Base-by-base conservation (phyloP, 2,329 filamentous ascomycete species). In the Ascochyta koolunga region DNA sequence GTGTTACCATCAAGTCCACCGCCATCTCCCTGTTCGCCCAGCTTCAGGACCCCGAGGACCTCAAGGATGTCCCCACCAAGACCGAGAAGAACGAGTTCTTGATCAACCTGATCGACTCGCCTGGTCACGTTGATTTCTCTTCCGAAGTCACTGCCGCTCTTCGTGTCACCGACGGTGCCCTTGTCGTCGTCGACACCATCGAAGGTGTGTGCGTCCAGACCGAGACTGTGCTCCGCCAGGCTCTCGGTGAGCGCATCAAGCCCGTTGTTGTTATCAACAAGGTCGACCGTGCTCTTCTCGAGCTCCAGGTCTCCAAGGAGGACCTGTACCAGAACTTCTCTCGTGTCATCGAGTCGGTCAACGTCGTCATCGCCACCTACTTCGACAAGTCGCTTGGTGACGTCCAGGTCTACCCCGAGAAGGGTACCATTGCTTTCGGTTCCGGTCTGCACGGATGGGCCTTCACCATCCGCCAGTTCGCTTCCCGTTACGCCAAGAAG, bases 141-240 rank as follows among this genome's bases (percentile, higher is more conserved):
- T 99, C 95, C 67, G 95, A 99, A 80, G 95, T 99, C 78, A 99
- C 95, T 77, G 95, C 95, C 78, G 95, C 95, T 78, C 93, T 99
- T 76, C 95, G 95, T 91, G 95, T 99, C 82, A 99, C 95, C 72
- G 95, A 99, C 76, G 95, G 95, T 91, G 95, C 95, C 74, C 91
- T 99, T 69, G 95, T 99, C 77, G 95, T 99, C 82, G 95, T 99
- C 84, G 95, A 99, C 85, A 97, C 93, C 81, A 90, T 99, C 71
- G 95, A 97, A 82, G 95, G 95, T 92, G 96, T 99, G 74, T 99
- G 95, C 82, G 95, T 99, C 79, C 95, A 99, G 87, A 99, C 95
- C 77, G 95, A 99, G 89, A 99, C 95, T 77, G 95, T 99, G 75
- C 87, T 99, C 70, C 93, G 95, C 78, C 95, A 99, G 86, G 93